Evolutionary conservation across 495 filamentous ascomycete species (phyloP), one percentile per base, ranked within the genome.

Genomic region (Letharia lupina): DNA sequence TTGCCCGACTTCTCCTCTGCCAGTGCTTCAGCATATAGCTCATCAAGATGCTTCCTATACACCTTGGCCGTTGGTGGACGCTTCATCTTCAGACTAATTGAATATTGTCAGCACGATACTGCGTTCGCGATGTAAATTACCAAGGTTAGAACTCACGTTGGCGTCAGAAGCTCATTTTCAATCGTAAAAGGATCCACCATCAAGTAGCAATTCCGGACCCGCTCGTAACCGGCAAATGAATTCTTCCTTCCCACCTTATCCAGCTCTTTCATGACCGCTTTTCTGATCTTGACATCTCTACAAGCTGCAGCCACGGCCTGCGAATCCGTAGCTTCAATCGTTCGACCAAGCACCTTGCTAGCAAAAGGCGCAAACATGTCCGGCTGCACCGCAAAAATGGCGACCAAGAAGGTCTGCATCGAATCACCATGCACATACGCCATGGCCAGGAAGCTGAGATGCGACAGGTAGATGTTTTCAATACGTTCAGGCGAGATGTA

Each of bases 401-500:
- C 92, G 10, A 98, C 91, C 20, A 98, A 80, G 77, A 83, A 88
- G 8, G 88, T 85, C 80, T 96, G 88, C 66, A 88, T 78, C 65
- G 88, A 87, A 72, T 98, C 94, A 48, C 94, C 94, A 75, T 98
- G 93, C 42, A 97, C 90, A 68, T 91, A 96, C 4, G 85, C 93
- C 73, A 88, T 88, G 57, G 86, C 83, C 33, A 98, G 78, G 64
- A 90, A 84, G 67, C 83, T 88, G 62, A 87, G 83, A 78, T 88
- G 89, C 47, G 89, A 89, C 65, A 96, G 82, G 74, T 91, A 90
- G 23, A 95, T 86, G 77, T 96, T 96, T 81, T 98, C 94, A 72
- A 98, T 87, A 41, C 93, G 90, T 79, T 98, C 94, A 35, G 94
- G 94, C 40, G 92, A 97, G 70, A 98, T 90, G 75, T 98, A 98